Conservation (phyloP, 306 rosid genomes). For the Adenanthera pavonina region DNA sequence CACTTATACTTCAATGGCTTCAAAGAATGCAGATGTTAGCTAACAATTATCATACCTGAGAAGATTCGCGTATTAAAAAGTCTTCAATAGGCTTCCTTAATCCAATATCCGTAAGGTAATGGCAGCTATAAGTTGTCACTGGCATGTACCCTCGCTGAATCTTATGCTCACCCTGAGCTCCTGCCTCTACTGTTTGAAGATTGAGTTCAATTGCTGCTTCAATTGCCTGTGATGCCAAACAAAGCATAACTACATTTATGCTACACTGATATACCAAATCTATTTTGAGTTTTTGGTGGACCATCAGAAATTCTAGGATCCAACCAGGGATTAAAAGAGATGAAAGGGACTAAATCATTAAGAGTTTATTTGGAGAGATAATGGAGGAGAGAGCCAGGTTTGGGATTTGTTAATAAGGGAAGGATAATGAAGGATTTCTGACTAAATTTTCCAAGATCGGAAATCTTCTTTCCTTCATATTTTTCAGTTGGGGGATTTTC, state of each 20-base stretch:
- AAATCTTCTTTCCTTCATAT: neutral
- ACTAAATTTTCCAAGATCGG: neutral
- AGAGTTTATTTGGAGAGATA: neutral
- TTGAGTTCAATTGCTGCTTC: constrained; percentile 95
- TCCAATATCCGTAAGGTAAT: constrained; percentile 70
- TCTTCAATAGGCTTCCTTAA: constrained; percentile 72
- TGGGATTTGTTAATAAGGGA: neutral
- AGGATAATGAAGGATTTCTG: neutral
- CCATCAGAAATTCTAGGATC: neutral
- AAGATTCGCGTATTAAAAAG: constrained; percentile 75
- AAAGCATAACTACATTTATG: constrained; percentile 21
- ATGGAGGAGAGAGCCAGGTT: neutral
- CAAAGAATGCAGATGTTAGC: constrained; percentile 10
- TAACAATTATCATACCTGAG: constrained; percentile 65
- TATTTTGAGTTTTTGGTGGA: neutral
- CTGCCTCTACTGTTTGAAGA: constrained; percentile 89
- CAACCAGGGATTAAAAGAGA: constrained; percentile 24
- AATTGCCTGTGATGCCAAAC: constrained; percentile 67
- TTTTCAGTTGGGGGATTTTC: neutral
- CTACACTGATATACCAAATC: neutral
- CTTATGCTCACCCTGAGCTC: constrained; percentile 99
- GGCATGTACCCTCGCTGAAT: constrained; percentile 96
- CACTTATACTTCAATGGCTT: neutral
- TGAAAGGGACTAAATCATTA: neutral
- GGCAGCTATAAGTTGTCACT: constrained; percentile 87